Conservation (phyloP, 1,284 basidiomycete genomes). For the Moesziomyces sp. region DNA sequence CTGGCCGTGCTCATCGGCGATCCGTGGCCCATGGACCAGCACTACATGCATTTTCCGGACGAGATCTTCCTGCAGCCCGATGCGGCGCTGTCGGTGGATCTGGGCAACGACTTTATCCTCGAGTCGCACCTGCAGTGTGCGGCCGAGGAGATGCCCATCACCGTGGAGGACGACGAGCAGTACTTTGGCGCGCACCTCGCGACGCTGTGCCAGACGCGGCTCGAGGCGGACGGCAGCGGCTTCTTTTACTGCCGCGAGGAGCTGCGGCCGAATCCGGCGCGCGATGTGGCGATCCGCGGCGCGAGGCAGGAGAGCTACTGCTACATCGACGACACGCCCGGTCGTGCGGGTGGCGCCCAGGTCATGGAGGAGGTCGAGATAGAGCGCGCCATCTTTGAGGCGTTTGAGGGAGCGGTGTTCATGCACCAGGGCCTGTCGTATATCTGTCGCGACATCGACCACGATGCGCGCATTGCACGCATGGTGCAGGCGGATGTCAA, state of each 20-base stretch:
- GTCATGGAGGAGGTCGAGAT: constrained; percentile 87
- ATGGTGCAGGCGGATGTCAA: constrained; percentile 80
- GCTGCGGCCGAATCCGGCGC: constrained; percentile 78
- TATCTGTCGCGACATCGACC: constrained; percentile 81
- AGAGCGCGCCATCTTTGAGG: constrained; percentile 84
- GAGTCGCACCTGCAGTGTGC: constrained; percentile 91
- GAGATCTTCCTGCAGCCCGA: constrained; percentile 69
- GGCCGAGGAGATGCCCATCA: constrained; percentile 84
- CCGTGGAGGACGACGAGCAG: constrained; percentile 73
- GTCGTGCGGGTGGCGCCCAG: constrained; percentile 69
- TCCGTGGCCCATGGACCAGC: constrained; percentile 78
- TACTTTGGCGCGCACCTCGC: constrained; percentile 77
- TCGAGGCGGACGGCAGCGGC: constrained; percentile 74
- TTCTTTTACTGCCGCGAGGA: constrained; percentile 83
- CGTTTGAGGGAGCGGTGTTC: constrained; percentile 72
- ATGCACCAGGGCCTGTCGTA: constrained; percentile 69
- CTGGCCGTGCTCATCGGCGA: constrained; percentile 83
- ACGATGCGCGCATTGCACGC: constrained; percentile 80
- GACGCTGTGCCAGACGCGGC: constrained; percentile 73
- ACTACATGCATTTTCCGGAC: constrained; percentile 78
- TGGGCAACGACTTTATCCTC: constrained; percentile 79
- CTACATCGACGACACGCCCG: constrained; percentile 76
- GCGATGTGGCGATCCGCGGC: constrained; percentile 80
- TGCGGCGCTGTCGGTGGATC: constrained; percentile 78
- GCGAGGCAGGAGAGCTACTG: constrained; percentile 81